Evolutionary conservation across 352 stramenopile genomes (phyloP), one percentile per base, ranked within the genome.

Genomic region (Pythium biforme): DNA sequence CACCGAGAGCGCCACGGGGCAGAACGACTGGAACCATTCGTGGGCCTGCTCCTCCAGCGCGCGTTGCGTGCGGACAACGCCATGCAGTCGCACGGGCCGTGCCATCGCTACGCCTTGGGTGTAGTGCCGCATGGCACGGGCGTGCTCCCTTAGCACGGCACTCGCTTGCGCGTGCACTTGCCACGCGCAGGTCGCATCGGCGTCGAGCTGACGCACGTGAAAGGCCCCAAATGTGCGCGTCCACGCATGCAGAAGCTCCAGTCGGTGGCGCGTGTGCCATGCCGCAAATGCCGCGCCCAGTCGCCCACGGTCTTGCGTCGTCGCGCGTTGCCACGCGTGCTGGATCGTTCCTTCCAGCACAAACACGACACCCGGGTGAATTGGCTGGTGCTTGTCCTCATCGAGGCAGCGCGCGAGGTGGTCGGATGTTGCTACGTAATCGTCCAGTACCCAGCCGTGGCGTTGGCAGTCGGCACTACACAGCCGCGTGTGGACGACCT

Each of bases 361-460:
- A 48, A 90, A 80, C 10, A 87, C 60, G 52, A 88, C 59, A 6
- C 71, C 75, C 26, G 81, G 77, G 34, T 80, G 68, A 25, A 88
- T 72, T 20, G 20, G 22, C 34, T 58, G 39, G 5, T 57, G 14
- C 48, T 14, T 43, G 2, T 6, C 17, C 37, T 64, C 29, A 0
- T 2, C 31, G 31, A 72, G 40, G 33, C 63, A 76, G n/a, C 48
- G 73, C 9, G 74, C 43, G 19, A 88, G 62, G 27, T 85, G 67
- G 0, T 63, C 56, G 6, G 57, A 54, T 0, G 70, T 62, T 20
- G 74, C 31, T 2, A 88, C 23, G 50, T 79, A 88, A 15, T 77
- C 76, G 40, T 90, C 79, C 10, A 92, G 70, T 25, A 88, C 73
- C 81, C 81, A 92, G 19, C 83, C 83, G 52, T 66, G 53, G 7